phyloP scores from a whole-genome alignment of 495 filamentous ascomycete species.

The Penicillium diatomitis region DNA sequence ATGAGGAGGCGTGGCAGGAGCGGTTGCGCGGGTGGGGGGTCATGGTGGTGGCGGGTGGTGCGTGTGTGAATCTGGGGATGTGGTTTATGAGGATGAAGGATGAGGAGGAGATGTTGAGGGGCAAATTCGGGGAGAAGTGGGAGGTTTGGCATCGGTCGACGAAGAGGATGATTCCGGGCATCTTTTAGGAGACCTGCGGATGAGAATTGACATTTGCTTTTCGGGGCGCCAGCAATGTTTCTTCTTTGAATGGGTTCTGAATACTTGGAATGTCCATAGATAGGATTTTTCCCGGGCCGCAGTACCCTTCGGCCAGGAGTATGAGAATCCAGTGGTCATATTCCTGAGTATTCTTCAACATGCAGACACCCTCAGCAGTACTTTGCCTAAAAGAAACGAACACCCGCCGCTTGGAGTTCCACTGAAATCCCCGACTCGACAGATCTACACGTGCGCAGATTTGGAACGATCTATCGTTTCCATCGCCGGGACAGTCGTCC shows the following conservation, averaged over 20 bases:
- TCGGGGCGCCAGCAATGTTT: too few relatives aligned
- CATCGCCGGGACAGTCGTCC: background rate
- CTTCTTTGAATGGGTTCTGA: too few relatives aligned
- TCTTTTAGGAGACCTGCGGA: constrained; percentile 2
- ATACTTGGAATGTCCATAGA: too few relatives aligned
- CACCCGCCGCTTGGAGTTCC: too few relatives aligned
- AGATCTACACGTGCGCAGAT: background rate
- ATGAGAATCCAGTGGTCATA: too few relatives aligned
- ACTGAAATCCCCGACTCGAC: background rate
- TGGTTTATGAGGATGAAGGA: constrained; percentile 18
- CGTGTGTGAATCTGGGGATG: background rate
- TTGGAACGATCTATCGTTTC: background rate
- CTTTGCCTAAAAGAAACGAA: too few relatives aligned
- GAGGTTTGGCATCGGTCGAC: constrained; percentile 31
- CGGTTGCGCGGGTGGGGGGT: constrained; percentile 4
- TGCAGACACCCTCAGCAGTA: too few relatives aligned
- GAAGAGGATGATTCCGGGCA: constrained; percentile 16
- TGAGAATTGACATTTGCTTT: background rate
- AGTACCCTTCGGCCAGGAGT: too few relatives aligned
- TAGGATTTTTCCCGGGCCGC: too few relatives aligned
- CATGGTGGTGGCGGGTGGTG: background rate
- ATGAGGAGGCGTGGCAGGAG: constrained; percentile 3
- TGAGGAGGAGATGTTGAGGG: constrained; percentile 35
- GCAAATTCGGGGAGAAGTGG: constrained; percentile 34
- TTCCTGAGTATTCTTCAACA: too few relatives aligned